Percentiles rank a stretch among this genome's conserved stretches.
Evolutionary conservation across 257 asterid genomes (phyloP).

Genomic region (Ballota nigra): DNA sequence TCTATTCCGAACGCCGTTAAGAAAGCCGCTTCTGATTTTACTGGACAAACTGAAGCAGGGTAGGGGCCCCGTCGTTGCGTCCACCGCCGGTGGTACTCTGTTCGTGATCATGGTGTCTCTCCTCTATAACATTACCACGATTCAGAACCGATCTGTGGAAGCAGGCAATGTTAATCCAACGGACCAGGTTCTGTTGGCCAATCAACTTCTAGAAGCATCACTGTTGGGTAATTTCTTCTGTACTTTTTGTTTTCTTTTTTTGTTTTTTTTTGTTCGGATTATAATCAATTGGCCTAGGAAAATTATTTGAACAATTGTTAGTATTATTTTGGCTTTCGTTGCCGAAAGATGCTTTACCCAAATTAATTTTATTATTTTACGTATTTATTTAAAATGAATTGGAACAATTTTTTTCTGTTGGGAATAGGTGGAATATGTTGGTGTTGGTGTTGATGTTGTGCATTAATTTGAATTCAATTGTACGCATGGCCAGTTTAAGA

Average conservation of each 20-base stretch:
- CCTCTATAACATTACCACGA: constrained; percentile 38
- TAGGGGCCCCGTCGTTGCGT: constrained; percentile 61
- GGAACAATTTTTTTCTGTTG: not conserved
- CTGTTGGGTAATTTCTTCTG: constrained; percentile 46
- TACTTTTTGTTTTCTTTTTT: not conserved
- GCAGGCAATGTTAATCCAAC: constrained; percentile 53
- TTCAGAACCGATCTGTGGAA: constrained; percentile 45
- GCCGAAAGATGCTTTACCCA: not conserved
- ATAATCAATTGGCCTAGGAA: not conserved
- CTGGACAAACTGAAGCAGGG: constrained; percentile 72
- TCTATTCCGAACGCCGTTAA: constrained; percentile 67
- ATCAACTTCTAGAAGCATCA: constrained; percentile 63
- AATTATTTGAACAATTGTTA: not conserved
- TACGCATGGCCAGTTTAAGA: not conserved
- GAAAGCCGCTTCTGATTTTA: constrained; percentile 48
- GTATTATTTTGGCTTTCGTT: not conserved
- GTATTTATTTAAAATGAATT: not conserved
- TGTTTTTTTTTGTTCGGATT: not conserved
- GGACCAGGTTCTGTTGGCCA: constrained; percentile 69
- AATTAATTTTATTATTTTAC: not conserved
- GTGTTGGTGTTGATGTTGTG: not conserved
- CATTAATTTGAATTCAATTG: not conserved
- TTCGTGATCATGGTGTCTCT: constrained; percentile 50
- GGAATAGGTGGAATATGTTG: not conserved
- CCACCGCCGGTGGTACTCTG: constrained; percentile 70